phyloP scores from a whole-genome alignment of 495 filamentous ascomycete genomes.

The Penicillium robsamsonii region DNA sequence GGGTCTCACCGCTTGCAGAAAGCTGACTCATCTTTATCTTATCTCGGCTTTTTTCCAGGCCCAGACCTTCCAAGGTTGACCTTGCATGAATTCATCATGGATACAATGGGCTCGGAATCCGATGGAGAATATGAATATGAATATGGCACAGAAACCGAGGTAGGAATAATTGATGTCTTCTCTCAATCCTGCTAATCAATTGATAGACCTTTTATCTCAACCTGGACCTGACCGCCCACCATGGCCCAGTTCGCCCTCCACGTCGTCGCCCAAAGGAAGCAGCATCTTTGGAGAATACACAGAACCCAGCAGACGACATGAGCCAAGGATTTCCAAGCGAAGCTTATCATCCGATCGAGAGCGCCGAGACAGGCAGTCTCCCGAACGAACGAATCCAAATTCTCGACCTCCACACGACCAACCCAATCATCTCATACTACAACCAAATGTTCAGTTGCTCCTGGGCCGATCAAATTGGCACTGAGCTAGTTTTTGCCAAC shows the following conservation, averaged over 20 bases:
- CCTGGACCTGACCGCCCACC: slow-evolving; percentile 49
- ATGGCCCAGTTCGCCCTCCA: slow-evolving; percentile 39
- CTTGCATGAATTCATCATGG: slow-evolving; percentile 12
- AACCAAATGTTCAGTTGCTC: slow-evolving; percentile 70
- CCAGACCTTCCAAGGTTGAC: background rate
- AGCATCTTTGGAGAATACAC: slow-evolving; percentile 9
- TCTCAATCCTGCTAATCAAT: background rate
- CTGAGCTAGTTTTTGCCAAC: slow-evolving; percentile 68
- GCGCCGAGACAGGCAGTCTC: slow-evolving; percentile 24
- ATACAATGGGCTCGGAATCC: slow-evolving; percentile 24
- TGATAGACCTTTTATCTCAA: slow-evolving; percentile 54
- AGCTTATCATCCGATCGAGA: slow-evolving; percentile 22
- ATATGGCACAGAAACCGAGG: slow-evolving; percentile 58
- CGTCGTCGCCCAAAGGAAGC: slow-evolving; percentile 29
- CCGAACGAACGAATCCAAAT: slow-evolving; percentile 64
- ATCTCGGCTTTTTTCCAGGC: background rate
- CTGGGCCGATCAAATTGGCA: slow-evolving; percentile 78
- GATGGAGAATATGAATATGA: slow-evolving; percentile 62
- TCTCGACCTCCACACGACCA: slow-evolving; percentile 67
- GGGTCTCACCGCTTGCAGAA: slow-evolving; percentile 6
- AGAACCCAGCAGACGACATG: slow-evolving; percentile 10
- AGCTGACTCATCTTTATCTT: slow-evolving; percentile 16
- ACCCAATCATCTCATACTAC: slow-evolving; percentile 73
- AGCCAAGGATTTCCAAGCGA: slow-evolving; percentile 15
- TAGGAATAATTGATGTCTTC: slow-evolving; percentile 15